phyloP scores from a whole-genome alignment of 768 basidiomycete species.

The Rossbeevera mucosa region DNA sequence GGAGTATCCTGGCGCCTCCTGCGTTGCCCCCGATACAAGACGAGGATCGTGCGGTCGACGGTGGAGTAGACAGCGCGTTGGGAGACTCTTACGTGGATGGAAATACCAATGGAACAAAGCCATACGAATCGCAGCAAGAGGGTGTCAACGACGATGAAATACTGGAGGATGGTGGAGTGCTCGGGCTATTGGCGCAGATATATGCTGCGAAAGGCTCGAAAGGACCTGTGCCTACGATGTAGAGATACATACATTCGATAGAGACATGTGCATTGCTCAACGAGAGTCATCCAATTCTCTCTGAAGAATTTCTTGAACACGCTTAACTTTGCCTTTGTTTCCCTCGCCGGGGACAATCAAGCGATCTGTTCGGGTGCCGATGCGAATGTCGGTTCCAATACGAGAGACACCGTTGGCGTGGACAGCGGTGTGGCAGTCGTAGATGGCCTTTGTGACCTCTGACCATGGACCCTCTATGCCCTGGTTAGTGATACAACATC shows the following conservation, averaged over 20 bases:
- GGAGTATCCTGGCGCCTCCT: slow-evolving; percentile 36
- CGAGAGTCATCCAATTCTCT: slow-evolving; percentile 17
- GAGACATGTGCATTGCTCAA: slow-evolving; percentile 1
- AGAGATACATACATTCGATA: slow-evolving; percentile 1
- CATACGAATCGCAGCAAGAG: slow-evolving; percentile 39
- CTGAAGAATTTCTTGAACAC: slow-evolving; percentile 76
- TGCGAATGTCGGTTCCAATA: slow-evolving; percentile 89
- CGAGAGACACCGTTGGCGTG: slow-evolving; percentile 71
- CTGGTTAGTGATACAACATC: not conserved
- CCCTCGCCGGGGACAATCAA: slow-evolving; percentile 58
- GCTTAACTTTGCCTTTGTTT: slow-evolving; percentile 73
- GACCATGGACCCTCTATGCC: slow-evolving; percentile 76
- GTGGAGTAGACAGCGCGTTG: slow-evolving; percentile 56
- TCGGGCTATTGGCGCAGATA: slow-evolving; percentile 84
- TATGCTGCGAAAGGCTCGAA: slow-evolving; percentile 57
- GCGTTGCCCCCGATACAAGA: slow-evolving; percentile 30
- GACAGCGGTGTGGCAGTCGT: slow-evolving; percentile 85
- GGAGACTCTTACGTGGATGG: slow-evolving; percentile 75
- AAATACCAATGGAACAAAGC: slow-evolving; percentile 36
- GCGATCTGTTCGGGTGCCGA: slow-evolving; percentile 83
- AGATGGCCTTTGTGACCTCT: slow-evolving; percentile 79
- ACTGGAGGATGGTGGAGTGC: slow-evolving; percentile 75
- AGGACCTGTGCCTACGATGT: slow-evolving; percentile 43
- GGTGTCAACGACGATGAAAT: slow-evolving; percentile 58
- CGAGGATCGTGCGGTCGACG: slow-evolving; percentile 49